Conservation (phyloP, 2,329 filamentous ascomycete species). For the Colletotrichum noveboracense region DNA sequence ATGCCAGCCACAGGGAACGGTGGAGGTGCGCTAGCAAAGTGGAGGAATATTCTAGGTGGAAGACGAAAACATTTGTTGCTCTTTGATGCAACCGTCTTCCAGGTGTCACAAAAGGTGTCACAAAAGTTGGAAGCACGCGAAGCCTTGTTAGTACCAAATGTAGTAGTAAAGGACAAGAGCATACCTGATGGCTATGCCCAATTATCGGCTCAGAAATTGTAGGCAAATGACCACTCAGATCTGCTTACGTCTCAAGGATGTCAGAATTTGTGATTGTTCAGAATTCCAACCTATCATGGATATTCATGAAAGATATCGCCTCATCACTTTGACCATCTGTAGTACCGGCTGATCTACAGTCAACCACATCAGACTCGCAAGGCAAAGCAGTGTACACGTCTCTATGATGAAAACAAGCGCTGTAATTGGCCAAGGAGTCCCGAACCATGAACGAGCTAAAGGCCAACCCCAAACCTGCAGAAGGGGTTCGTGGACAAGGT, state of each 20-base stretch:
- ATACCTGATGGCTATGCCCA: fast-evolving
- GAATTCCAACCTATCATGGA: background rate
- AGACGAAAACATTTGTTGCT: too few relatives aligned
- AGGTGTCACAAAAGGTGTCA: too few relatives aligned
- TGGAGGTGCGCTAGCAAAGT: background rate
- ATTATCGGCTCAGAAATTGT: too few relatives aligned
- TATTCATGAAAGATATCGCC: background rate
- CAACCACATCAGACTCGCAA: background rate
- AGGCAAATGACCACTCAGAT: too few relatives aligned
- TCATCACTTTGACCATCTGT: background rate
- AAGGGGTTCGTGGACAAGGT: background rate
- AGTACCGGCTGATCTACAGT: background rate
- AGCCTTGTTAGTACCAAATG: background rate
- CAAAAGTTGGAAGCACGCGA: background rate
- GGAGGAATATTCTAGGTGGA: background rate
- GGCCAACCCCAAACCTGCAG: background rate
- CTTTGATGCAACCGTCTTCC: too few relatives aligned
- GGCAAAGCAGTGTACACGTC: background rate
- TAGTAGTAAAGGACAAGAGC: background rate
- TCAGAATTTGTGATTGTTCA: background rate
- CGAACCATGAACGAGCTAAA: background rate
- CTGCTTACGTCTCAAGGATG: background rate
- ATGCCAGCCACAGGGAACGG: background rate
- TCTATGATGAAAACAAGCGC: background rate
- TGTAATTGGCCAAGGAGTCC: background rate